A percentile compares a stretch with the other conserved stretches of the same genome.
phyloP scores from a whole-genome alignment of 176 grass and related monocot genomes.

The Triticum turgidum region DNA sequence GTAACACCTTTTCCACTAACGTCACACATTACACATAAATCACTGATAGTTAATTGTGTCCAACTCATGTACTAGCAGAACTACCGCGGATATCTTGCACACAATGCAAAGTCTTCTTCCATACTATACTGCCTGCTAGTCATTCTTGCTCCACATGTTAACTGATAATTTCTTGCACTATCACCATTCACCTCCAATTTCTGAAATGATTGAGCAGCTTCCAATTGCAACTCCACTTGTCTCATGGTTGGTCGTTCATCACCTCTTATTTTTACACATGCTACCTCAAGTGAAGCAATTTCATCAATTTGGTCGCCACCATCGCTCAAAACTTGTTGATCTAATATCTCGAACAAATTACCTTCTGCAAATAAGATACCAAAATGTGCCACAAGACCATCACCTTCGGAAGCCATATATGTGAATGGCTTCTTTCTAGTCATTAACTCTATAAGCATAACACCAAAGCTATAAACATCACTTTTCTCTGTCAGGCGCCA shows the following conservation, averaged over 20 bases:
- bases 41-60: not conserved
- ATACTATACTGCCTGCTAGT: not conserved
- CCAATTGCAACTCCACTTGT: not conserved
- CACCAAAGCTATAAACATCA: not conserved
- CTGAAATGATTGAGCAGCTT: not conserved
- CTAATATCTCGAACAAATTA: not conserved
- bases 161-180: not conserved
- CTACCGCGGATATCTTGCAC: not conserved
- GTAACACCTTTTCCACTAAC: not conserved
- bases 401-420: not conserved
- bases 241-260: too few species aligned
- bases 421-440: not conserved
- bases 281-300: too few species aligned
- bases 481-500: not conserved
- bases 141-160: not conserved
- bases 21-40: not conserved
- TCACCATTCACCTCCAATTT: not conserved
- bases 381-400: not conserved
- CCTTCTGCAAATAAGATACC: not conserved
- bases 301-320: too few species aligned
- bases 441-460: not conserved
- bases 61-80: not conserved
- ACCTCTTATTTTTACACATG: too few species aligned
- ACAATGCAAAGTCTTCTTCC: not conserved
- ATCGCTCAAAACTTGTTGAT: not conserved